Conservation (phyloP, 2,329 filamentous ascomycete genomes). For the Claviceps africana region DNA sequence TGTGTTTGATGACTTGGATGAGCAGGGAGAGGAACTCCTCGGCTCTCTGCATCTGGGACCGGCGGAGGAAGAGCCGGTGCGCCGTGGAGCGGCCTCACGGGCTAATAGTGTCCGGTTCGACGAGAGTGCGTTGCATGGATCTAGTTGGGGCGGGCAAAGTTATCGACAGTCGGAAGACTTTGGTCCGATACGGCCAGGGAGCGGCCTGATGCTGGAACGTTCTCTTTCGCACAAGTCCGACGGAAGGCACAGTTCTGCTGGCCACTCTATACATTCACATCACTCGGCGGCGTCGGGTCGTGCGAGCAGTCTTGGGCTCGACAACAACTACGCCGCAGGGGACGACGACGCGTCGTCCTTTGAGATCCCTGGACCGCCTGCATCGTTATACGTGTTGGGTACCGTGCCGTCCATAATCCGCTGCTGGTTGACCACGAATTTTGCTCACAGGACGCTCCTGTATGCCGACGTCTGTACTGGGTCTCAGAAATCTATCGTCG, state of each 20-base stretch:
- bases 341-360: slow-evolving; percentile 54
- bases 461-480: slow-evolving; percentile 90
- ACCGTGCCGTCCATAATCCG: slow-evolving; percentile 88
- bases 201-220: slow-evolving; percentile 80
- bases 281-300: slow-evolving; percentile 64
- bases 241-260: slow-evolving; percentile 85
- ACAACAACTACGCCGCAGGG: slow-evolving; percentile 51
- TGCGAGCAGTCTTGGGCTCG: slow-evolving; percentile 77
- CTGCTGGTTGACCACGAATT: slow-evolving; percentile 85
- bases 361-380: slow-evolving; percentile 61
- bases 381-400: slow-evolving; percentile 72
- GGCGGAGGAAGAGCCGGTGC: slow-evolving; percentile 70
- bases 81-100: slow-evolving; percentile 74
- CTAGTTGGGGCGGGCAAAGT: slow-evolving; percentile 63
- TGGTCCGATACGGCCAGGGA: slow-evolving; percentile 60
- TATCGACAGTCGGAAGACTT: slow-evolving; percentile 76
- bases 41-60: slow-evolving; percentile 68
- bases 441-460: slow-evolving; percentile 75
- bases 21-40: slow-evolving; percentile 66
- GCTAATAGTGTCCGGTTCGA: slow-evolving; percentile 97
- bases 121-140: slow-evolving; percentile 83
- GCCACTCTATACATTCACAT: slow-evolving; percentile 56
- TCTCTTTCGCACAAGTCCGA: slow-evolving; percentile 92
- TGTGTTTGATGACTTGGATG: slow-evolving; percentile 81
- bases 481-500: slow-evolving; percentile 75